Conservation (phyloP, 768 basidiomycete species). For the Lactarius sp. region DNA sequence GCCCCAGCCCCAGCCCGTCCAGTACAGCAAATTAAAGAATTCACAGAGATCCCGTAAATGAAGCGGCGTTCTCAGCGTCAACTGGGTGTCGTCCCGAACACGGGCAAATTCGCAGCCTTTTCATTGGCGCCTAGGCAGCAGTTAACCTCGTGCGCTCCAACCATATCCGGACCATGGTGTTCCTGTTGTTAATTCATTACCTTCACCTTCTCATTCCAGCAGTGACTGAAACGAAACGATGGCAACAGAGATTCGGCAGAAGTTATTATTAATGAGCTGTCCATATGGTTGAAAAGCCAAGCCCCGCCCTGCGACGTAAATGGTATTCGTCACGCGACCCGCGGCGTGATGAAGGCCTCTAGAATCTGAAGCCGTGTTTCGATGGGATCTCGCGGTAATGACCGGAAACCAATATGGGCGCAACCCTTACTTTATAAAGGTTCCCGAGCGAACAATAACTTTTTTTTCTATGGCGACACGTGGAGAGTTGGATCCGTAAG, state of each 20-base stretch:
- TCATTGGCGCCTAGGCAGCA: not conserved
- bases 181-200: not conserved
- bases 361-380: not conserved
- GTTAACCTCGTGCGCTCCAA: not conserved
- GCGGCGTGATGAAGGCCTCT: conserved; percentile 9
- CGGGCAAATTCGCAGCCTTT: not conserved
- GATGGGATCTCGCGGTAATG: conserved; percentile 7
- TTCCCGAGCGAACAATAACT: conserved; percentile 10
- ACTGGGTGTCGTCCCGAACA: not conserved
- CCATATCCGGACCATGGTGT: not conserved
- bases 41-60: not conserved
- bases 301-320: not conserved
- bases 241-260: not conserved
- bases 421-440: not conserved
- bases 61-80: not conserved
- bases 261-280: not conserved
- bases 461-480: conserved; percentile 8
- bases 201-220: not conserved
- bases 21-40: no score
- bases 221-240: not conserved
- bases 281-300: no score
- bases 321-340: conserved; percentile 10
- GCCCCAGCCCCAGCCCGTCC: not conserved
- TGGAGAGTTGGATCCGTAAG: conserved; percentile 3
- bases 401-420: conserved; percentile 12